Conservation (phyloP, 371 early-diverging fungal genomes). For the Enterospora canceri region DNA sequence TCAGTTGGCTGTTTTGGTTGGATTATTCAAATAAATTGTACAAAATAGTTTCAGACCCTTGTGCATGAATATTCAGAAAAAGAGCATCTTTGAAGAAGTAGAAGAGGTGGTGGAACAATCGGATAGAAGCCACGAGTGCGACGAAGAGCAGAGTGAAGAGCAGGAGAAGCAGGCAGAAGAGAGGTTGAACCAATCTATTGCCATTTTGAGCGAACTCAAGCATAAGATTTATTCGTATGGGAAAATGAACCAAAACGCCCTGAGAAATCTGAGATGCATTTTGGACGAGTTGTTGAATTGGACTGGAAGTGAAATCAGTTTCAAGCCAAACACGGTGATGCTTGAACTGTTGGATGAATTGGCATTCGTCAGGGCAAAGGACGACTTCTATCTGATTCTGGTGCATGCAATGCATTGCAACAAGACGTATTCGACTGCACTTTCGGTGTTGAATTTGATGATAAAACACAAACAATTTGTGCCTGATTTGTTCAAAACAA, state of each 20-base stretch:
- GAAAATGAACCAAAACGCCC: neutral
- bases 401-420: neutral
- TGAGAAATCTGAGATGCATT: neutral
- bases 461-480: neutral
- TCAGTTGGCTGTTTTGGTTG: constrained; percentile 46
- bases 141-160: neutral
- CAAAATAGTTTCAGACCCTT: neutral
- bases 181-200: neutral
- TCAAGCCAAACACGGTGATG: too few species aligned
- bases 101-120: too few species aligned
- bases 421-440: neutral
- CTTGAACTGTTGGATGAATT: neutral
- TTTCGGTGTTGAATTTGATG: neutral
- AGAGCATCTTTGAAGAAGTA: too few species aligned
- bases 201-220: neutral
- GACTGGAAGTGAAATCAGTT: neutral
- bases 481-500: constrained; percentile 5
- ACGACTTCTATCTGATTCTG: neutral
- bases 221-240: neutral
- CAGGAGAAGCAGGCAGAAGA: neutral
- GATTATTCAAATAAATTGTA: constrained; percentile 25
- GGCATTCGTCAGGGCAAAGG: neutral
- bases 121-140: neutral
- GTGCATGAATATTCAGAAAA: too few species aligned
- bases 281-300: neutral